A percentile compares a stretch with the other conserved stretches of the same genome.
Conservation (phyloP, 1,284 basidiomycete species). For the Uromyces viciae-fabae region DNA sequence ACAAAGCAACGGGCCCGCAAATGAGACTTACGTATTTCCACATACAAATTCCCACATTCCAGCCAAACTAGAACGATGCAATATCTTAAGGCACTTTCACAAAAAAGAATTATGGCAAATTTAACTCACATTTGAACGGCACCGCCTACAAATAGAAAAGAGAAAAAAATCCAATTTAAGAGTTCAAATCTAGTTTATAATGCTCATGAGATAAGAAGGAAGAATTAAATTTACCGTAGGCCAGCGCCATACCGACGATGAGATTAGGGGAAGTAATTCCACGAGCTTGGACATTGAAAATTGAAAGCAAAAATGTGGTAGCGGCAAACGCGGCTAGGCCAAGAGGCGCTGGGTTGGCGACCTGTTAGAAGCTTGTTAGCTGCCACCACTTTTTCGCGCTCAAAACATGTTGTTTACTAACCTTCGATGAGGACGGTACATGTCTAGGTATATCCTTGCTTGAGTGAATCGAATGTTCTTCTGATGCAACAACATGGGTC, state of each 20-base stretch:
- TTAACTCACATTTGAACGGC: conserved; percentile 68
- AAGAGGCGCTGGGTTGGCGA: conserved; percentile 22
- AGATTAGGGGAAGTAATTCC: conserved; percentile 63
- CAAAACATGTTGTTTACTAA: no score
- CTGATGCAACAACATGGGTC: no score
- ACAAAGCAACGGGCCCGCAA: no score
- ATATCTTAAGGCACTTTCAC: no score
- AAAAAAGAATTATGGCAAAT: no score
- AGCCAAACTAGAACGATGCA: no score
- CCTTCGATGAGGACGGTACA: no score
- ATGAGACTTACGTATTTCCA: conserved; percentile 26
- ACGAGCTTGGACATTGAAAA: conserved; percentile 55
- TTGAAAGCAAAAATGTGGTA: conserved; percentile 60
- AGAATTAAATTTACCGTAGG: conserved; percentile 55
- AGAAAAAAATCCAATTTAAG: neutral
- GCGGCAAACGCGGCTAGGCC: conserved; percentile 55
- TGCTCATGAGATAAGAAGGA: no score
- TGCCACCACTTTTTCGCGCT: no score
- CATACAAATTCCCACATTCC: conserved; percentile 59
- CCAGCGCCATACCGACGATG: conserved; percentile 77
- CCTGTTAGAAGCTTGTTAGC: neutral
- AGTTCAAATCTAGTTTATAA: no score
- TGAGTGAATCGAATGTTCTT: no score
- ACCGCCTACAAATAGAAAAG: conserved; percentile 62
- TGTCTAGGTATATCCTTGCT: no score